These are phyloP conservation scores for Saururus chinensis DNA, from an alignment of 164 flowering plant genomes.

Conservation along the genomic window DNA sequence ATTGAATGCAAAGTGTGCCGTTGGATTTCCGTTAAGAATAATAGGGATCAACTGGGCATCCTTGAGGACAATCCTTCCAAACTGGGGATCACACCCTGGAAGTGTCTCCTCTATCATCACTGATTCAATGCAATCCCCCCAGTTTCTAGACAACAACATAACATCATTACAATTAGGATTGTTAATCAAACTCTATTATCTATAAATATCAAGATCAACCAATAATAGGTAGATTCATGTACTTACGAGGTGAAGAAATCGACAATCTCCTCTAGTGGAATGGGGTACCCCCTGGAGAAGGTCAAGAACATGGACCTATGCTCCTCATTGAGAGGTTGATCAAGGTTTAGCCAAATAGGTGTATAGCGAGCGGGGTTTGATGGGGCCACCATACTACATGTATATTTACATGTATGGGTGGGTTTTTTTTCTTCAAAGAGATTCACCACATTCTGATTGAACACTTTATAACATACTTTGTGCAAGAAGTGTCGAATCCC, in stretches of 20 bases:
- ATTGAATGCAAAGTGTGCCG: constrained; percentile 1
- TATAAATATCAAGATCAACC: not conserved
- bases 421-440: no score
- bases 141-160: not conserved
- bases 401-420: not conserved
- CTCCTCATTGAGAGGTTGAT: not conserved
- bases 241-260: constrained; percentile 5
- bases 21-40: constrained; percentile 4
- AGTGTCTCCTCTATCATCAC: constrained; percentile 2
- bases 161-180: not conserved
- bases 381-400: not conserved
- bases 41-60: not conserved
- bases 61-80: constrained; percentile 6
- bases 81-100: constrained; percentile 4
- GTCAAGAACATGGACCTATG: constrained; percentile 9
- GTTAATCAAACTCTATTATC: not conserved
- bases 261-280: not conserved
- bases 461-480: not conserved
- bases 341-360: not conserved
- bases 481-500: not conserved
- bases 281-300: constrained; percentile 8
- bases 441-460: not conserved
- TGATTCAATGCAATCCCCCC: constrained; percentile 4
- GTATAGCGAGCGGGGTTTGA: not conserved
- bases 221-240: not conserved